Evolutionary conservation across 1,284 basidiomycete genomes (phyloP), one percentile per base, ranked within the genome.

Genomic region (Rhodotorula sp.): DNA sequence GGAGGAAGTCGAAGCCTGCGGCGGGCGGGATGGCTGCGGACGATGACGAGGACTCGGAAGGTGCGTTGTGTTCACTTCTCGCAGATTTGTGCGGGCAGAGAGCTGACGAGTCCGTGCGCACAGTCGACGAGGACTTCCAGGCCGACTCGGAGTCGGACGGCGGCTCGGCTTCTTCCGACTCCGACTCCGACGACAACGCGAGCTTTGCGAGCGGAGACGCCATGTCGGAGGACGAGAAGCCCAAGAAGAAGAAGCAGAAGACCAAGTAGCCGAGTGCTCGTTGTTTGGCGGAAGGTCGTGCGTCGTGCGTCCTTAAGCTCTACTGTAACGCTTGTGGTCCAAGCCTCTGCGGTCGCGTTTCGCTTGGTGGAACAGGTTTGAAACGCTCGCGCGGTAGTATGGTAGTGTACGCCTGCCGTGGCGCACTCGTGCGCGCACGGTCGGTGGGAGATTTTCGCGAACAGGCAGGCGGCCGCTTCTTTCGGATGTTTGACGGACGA

Each of bases 91-190:
- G n/a, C n/a, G n/a, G n/a, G n/a, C n/a, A n/a, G n/a, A n/a, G 27
- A n/a, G n/a, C 44, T 59, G 27, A 71, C 55, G 10, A 67, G 68
- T 62, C 67, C 30, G 9, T 39, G 2, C 15, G 19, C 62, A 48
- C 74, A 82, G 83, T 84, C 80, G 89, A 90, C 77, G 94, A 94
- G 79, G 94, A 96, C 82, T 98, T 98, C 85, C 81, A 88, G 74
- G 92, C 88, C 7, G 56, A 58, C 6, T 89, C 84, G 5, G 47
- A 46, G 0, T 90, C 90, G 0, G 93, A 95, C 77, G 85, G 84
- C 62, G 92, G 93, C 30, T 94, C 91, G 7, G 91, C 91, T 0
- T 88, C 39, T 89, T 88, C 36, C 51, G 90, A 90, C 68, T 88
- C 87, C 0, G 87, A 88, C 9, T 89, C 86, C 17, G 78, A 72